These are phyloP conservation scores for Zanthoxylum bungeanum DNA, from an alignment of 345 rosid genomes.

Conservation along the genomic window DNA sequence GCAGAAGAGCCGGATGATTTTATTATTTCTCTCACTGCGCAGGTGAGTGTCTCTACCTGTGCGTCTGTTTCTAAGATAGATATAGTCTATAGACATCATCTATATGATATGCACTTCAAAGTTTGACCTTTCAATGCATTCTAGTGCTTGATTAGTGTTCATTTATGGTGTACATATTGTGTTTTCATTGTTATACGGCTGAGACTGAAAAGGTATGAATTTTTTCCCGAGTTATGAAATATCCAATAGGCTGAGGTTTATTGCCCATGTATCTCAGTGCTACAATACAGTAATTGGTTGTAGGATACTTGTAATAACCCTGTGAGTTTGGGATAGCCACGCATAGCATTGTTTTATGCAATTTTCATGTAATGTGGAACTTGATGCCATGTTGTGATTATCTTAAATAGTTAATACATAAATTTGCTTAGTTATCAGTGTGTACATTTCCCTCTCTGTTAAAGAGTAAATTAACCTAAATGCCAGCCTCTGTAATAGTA, in stretches of 20 bases:
- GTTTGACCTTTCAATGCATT: not conserved
- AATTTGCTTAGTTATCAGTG: not conserved
- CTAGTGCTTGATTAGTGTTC: not conserved
- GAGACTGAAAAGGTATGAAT: not conserved
- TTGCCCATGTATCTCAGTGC: not conserved
- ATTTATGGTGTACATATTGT: not conserved
- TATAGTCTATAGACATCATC: not conserved
- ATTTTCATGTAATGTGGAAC: not conserved
- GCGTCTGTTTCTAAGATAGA: not conserved
- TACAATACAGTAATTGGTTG: not conserved
- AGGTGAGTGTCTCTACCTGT: conserved; percentile 42
- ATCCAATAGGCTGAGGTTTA: not conserved
- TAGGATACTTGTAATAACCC: not conserved
- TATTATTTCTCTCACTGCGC: conserved; percentile 82
- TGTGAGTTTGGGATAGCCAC: not conserved
- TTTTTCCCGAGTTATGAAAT: not conserved
- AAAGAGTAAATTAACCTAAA: not conserved
- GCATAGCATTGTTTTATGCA: not conserved
- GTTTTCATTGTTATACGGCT: not conserved
- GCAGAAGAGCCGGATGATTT: conserved; percentile 98
- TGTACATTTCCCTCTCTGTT: not conserved
- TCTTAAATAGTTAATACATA: not conserved
- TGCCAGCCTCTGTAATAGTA: not conserved
- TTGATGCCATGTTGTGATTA: not conserved
- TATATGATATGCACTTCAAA: not conserved